A percentile compares a stretch with the other conserved stretches of the same genome.
These are phyloP conservation scores for Ilyonectria robusta DNA, from an alignment of 2,329 filamentous ascomycete species.

Conservation along the genomic window DNA sequence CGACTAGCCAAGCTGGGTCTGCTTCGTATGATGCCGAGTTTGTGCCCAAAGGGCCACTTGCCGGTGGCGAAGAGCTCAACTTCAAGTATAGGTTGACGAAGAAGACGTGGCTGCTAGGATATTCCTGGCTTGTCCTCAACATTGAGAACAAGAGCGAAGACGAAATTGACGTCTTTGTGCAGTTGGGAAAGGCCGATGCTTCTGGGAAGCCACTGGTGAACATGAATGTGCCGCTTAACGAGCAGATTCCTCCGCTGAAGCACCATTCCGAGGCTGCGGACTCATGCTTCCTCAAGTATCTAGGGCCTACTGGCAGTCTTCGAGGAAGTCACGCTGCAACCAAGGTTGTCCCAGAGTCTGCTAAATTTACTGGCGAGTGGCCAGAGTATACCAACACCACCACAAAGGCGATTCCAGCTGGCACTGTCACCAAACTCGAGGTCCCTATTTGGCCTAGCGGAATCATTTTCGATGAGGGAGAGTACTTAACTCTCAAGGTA, in stretches of 20 bases:
- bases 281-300: constrained; percentile 10
- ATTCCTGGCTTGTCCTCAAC: background rate
- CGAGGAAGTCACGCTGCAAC: constrained; percentile 4
- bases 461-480: constrained; percentile 3
- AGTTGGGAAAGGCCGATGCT: background rate
- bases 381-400: background rate
- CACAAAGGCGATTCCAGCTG: background rate
- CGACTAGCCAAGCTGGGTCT: background rate
- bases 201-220: constrained; percentile 4
- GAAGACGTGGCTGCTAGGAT: constrained; percentile 3
- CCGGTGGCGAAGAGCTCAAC: background rate
- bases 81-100: constrained; percentile 6
- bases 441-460: constrained; percentile 13
- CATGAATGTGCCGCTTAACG: background rate
- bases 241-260: background rate
- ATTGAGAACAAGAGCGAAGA: background rate
- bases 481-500: constrained; percentile 1
- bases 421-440: background rate
- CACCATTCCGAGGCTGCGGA: background rate
- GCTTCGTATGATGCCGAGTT: constrained; percentile 10
- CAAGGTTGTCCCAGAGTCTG: background rate
- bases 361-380: constrained; percentile 3
- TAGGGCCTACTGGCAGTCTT: constrained; percentile 7
- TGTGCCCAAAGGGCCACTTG: background rate
- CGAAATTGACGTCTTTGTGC: constrained; percentile 14